Evolutionary conservation across 257 asterid genomes (phyloP).

Genomic region (Lantana camara): DNA sequence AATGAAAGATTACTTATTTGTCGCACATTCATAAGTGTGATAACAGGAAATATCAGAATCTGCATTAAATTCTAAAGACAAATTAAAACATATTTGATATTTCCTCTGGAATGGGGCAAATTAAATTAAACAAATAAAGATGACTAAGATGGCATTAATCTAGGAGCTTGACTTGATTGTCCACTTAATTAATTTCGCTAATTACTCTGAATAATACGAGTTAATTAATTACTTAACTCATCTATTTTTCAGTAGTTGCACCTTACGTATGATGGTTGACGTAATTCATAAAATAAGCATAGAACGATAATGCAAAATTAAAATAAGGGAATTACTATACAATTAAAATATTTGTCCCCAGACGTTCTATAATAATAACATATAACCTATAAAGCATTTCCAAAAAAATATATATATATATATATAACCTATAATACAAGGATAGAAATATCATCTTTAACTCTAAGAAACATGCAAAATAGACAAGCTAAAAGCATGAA

Average conservation of each 20-base stretch:
- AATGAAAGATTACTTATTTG: conserved; percentile 5
- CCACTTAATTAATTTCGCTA: background rate
- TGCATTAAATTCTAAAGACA: conserved; percentile 30
- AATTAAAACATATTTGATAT: conserved; percentile 13
- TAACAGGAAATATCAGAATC: conserved; percentile 26
- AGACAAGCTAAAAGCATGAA: too few relatives aligned
- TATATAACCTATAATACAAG: too few relatives aligned
- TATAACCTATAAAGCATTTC: too few relatives aligned
- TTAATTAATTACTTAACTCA: too few relatives aligned
- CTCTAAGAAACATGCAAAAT: too few relatives aligned
- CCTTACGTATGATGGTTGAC: conserved; percentile 16
- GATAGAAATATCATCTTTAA: too few relatives aligned
- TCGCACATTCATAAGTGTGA: conserved; percentile 22
- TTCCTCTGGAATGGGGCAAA: conserved; percentile 30
- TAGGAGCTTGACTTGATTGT: conserved; percentile 11
- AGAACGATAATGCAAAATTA: too few relatives aligned
- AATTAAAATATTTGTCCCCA: too few relatives aligned
- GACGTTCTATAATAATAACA: too few relatives aligned
- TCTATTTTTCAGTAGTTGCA: background rate
- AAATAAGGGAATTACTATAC: too few relatives aligned
- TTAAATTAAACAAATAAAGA: conserved; percentile 9
- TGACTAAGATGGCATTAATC: background rate
- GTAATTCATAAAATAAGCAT: too few relatives aligned
- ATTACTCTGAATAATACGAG: background rate
- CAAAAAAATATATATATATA: too few relatives aligned